Conservation (phyloP, 129 eudicot genomes). For the Flaveria ramosissima region DNA sequence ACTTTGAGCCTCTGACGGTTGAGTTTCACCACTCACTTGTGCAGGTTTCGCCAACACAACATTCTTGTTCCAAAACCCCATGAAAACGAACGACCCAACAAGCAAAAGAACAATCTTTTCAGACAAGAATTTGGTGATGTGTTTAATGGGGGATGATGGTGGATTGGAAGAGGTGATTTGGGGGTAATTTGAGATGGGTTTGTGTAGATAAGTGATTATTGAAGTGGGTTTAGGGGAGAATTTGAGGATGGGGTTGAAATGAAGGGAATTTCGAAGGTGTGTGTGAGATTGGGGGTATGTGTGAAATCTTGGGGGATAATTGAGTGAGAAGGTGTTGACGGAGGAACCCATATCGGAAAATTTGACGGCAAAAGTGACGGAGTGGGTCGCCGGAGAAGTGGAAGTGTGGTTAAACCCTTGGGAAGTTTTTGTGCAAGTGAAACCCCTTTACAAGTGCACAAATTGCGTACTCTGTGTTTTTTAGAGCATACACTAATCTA, state of each 20-base stretch:
- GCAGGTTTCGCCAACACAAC: slow-evolving; percentile 56
- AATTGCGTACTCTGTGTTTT: too few relatives aligned
- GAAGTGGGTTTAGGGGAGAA: slow-evolving; percentile 27
- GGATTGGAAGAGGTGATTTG: slow-evolving; percentile 12
- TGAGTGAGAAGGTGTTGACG: slow-evolving; percentile 37
- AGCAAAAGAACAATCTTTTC: slow-evolving; percentile 53
- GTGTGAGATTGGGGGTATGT: slow-evolving; percentile 12
- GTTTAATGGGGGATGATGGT: slow-evolving; percentile 36
- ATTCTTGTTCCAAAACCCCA: slow-evolving; percentile 45
- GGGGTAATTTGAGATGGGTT: slow-evolving; percentile 38
- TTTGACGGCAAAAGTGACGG: neutral
- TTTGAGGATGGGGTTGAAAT: slow-evolving; percentile 17
- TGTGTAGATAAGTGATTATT: slow-evolving; percentile 12
- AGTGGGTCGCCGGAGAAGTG: too few relatives aligned
- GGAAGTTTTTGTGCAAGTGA: too few relatives aligned
- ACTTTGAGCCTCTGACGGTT: slow-evolving; percentile 33
- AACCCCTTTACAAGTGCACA: too few relatives aligned
- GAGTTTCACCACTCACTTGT: slow-evolving; percentile 31
- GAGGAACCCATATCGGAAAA: slow-evolving; percentile 30
- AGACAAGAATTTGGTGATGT: slow-evolving; percentile 35
- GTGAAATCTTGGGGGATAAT: slow-evolving; percentile 28
- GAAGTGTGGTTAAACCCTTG: too few relatives aligned
- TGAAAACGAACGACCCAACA: slow-evolving; percentile 71
- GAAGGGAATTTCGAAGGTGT: slow-evolving; percentile 20
- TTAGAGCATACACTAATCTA: too few relatives aligned